Conservation (phyloP, 2,329 filamentous ascomycete genomes). For the Xylariaceae sp. region DNA sequence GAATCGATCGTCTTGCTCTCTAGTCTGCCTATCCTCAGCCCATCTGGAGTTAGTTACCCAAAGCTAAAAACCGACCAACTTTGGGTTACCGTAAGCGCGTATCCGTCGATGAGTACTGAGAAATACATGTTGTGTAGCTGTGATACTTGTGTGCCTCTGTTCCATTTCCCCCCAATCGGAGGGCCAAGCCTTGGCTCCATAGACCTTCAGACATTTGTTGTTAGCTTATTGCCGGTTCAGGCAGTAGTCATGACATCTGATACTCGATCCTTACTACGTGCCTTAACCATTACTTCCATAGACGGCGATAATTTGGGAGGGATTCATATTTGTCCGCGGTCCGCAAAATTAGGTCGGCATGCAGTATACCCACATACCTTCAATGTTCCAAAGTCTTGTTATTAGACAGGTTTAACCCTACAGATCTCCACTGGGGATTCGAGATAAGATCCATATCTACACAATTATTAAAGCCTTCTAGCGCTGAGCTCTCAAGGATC, state of each 20-base stretch:
- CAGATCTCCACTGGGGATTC: no score
- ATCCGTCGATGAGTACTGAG: conserved; percentile 24
- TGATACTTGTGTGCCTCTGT: conserved; percentile 21
- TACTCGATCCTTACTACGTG: background rate
- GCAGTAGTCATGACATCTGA: background rate
- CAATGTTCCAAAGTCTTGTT: no score
- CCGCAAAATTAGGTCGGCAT: background rate
- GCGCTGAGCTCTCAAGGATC: no score
- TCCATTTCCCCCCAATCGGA: conserved; percentile 11
- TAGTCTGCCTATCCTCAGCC: conserved; percentile 17
- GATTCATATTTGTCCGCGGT: background rate
- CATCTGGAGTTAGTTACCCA: conserved; percentile 11
- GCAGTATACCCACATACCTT: no score
- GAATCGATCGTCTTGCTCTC: conserved; percentile 26
- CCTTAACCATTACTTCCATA: background rate
- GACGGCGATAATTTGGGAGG: background rate
- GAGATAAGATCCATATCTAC: no score
- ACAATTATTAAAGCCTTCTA: no score
- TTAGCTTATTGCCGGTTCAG: conserved; percentile 1
- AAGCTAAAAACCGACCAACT: conserved; percentile 21
- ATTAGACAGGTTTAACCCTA: no score
- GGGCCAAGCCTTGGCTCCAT: background rate
- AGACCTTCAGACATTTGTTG: conserved; percentile 9
- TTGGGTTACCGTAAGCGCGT: conserved; percentile 23
- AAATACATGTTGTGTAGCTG: conserved; percentile 26